Percentiles rank a stretch among this genome's conserved stretches.
Evolutionary conservation across 495 filamentous ascomycete species (phyloP).

Genomic region (Geopyxis carbonaria): DNA sequence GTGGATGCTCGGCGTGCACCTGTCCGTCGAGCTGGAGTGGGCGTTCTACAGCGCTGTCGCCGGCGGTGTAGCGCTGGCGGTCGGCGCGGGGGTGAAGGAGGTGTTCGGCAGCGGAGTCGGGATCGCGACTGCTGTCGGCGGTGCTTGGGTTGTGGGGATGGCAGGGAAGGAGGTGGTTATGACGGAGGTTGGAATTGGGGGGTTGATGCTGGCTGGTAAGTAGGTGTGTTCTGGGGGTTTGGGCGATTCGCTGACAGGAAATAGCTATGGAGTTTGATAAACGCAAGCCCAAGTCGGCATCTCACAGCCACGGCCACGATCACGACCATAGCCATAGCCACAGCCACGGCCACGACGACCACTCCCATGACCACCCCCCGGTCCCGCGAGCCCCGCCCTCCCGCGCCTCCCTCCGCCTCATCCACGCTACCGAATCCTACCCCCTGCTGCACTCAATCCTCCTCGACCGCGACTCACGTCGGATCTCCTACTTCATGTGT

Average conservation of each 20-base stretch:
- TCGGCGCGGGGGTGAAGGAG: conserved; percentile 13
- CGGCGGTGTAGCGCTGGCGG: conserved; percentile 12
- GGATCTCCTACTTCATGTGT: conserved; percentile 93
- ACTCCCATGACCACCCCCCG: background rate
- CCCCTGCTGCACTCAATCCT: conserved; percentile 72
- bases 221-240: background rate
- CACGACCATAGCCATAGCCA: conserved; percentile 28
- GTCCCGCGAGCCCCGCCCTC: conserved; percentile 9
- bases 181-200: conserved; percentile 10
- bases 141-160: conserved; percentile 8
- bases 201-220: conserved; percentile 12
- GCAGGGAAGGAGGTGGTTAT: conserved; percentile 4
- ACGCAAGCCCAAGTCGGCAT: background rate
- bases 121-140: conserved; percentile 5
- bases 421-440: conserved; percentile 41
- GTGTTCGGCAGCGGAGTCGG: conserved; percentile 13
- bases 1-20: background rate
- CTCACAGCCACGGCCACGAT: conserved; percentile 20
- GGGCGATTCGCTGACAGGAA: background rate
- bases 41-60: conserved; percentile 8
- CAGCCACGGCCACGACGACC: conserved; percentile 17
- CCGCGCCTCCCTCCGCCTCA: conserved; percentile 24
- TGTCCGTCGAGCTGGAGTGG: background rate
- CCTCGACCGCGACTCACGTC: conserved; percentile 77
- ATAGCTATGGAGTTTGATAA: conserved; percentile 14